Evolutionary conservation across 306 rosid species (phyloP), one percentile per base, ranked within the genome.

Genomic region (Begonia loranthoides): DNA sequence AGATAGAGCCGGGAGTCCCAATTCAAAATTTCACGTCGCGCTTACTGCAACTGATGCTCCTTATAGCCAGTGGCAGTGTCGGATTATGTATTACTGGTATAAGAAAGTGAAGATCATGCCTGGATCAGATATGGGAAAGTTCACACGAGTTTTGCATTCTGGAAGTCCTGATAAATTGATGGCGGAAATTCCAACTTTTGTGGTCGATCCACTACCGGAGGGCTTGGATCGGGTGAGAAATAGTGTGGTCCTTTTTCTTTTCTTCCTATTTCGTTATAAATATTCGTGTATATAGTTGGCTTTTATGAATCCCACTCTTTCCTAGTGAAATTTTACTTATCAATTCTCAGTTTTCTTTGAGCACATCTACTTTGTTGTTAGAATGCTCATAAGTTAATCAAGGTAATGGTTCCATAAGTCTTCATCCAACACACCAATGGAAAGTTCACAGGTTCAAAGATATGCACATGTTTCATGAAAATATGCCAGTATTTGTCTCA

Each of bases 71-170:
- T 88, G 96, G 94, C 95, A 88, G 72, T 84, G 88, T 57, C 66
- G 96, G 75, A 84, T 88, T 24, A 84, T 84, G 96, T 88, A 84
- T 57, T 84, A 84, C 53, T 88, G 95, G 96, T 88, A 88, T 62
- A 77, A 81, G 70, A 84, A 73, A 69, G 47, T 78, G 66, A 84
- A 73, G 74, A 87, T 75, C 14, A 48, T 76, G 83, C 86, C 86
- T 62, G 93, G 93, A 62, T 88, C 96, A 52, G 84, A 73, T 43
- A 84, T 88, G 94, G 96, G 96, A 49, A 77, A 65, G 54, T 81
- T 88, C 61, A 88, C 96, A 2, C 65, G 96, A 0, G 65, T 88
- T 52, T 52, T 88, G 75, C 94, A 88, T 73, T 81, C 96, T 0
- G 96, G 96, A 41, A 60, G 34, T 62, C 57, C 69, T 0, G 96